Conservation (phyloP, 192 early-diverging fungal genomes). For the Coemansia sp. region DNA sequence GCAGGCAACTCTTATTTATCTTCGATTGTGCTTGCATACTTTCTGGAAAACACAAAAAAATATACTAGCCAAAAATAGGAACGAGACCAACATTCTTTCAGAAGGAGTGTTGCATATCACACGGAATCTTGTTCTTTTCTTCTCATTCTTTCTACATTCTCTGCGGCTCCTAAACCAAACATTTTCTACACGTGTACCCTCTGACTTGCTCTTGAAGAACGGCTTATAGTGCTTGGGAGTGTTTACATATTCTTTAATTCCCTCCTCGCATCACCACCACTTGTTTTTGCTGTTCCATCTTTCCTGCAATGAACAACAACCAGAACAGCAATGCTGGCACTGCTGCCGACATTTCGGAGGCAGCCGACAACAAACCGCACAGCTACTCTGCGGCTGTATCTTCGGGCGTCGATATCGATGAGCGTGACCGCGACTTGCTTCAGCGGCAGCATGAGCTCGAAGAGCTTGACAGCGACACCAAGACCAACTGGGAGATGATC, state of each 20-base stretch:
- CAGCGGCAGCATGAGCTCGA: constrained; percentile 49
- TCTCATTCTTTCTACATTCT: neutral
- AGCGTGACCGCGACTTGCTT: constrained; percentile 46
- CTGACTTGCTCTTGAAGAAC: too few relatives aligned
- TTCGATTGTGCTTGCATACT: too few relatives aligned
- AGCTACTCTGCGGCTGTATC: neutral
- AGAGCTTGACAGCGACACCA: constrained; percentile 59
- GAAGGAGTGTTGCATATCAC: too few relatives aligned
- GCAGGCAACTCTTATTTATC: too few relatives aligned
- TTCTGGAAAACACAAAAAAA: too few relatives aligned
- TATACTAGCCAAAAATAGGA: too few relatives aligned
- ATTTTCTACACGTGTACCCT: constrained; percentile 5
- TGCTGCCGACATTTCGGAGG: constrained; percentile 38
- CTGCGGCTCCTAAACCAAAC: neutral
- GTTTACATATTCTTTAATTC: too few relatives aligned
- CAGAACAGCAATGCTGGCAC: constrained; percentile 11
- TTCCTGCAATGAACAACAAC: constrained; percentile 6
- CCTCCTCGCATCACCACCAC: neutral
- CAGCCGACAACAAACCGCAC: neutral
- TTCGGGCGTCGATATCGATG: constrained; percentile 25
- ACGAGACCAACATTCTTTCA: too few relatives aligned
- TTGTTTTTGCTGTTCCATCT: neutral
- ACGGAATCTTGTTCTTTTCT: too few relatives aligned
- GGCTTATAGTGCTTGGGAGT: too few relatives aligned
- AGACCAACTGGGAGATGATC: constrained; percentile 73